These are phyloP conservation scores for Willaertia magna DNA, from an alignment of 208 protist species.

Conservation along the genomic window DNA sequence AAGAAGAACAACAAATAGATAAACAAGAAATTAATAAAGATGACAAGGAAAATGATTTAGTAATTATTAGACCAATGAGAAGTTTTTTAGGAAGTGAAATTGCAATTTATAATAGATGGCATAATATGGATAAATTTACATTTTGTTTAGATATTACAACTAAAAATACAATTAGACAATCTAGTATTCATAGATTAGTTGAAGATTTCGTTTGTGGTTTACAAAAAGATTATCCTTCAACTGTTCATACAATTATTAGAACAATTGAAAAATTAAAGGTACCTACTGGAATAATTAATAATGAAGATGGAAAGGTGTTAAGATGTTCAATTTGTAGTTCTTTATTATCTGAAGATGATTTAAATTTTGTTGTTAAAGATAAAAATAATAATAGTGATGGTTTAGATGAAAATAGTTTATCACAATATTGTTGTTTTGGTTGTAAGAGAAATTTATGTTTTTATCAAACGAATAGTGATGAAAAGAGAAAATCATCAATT, in stretches of 20 bases:
- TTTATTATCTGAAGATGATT: background rate
- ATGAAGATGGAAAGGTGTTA: background rate
- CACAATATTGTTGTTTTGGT: background rate
- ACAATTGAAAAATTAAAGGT: background rate
- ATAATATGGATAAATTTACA: background rate
- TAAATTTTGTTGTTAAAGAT: too few relatives aligned
- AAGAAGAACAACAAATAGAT: too few relatives aligned
- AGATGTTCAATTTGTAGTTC: background rate
- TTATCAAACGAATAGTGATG: background rate
- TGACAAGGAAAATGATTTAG: background rate
- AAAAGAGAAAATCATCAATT: background rate
- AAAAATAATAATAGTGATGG: background rate
- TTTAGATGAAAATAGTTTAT: background rate
- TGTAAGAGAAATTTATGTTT: background rate
- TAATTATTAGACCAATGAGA: background rate
- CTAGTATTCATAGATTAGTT: background rate
- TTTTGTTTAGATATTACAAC: background rate
- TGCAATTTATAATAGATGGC: background rate
- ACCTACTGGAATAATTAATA: too few relatives aligned
- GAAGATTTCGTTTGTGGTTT: background rate
- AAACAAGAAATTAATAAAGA: too few relatives aligned
- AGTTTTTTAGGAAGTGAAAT: background rate
- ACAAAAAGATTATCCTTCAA: background rate
- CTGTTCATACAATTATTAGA: background rate
- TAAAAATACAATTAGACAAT: background rate